Base-by-base conservation (phyloP, 1,284 basidiomycete species). In the Leucoagaricus sp. region DNA sequence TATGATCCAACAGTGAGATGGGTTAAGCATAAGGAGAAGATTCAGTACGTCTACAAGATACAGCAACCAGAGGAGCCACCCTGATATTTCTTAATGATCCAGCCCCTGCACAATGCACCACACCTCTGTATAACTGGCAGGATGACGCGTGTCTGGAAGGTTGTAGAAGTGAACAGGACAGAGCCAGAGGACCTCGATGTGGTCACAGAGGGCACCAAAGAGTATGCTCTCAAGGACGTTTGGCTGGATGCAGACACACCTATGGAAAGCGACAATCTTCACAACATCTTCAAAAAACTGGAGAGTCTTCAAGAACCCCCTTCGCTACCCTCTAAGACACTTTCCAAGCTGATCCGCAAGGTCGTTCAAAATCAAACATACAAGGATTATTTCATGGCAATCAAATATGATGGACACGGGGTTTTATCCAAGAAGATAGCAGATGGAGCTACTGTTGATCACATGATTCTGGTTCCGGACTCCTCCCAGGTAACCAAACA, bases 141-240 rank as follows among this genome's bases (percentile, higher is more conserved):
- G 12, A 33, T 17, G 19, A 57, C 58, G 8, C 55, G 60, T 1
- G 46, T 61, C 3, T 59, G 51, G 51, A 49, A 52, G 21, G 56
- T 28, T 1, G 25, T 57, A 8, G 55, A 61, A 28, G 19, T 19
- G 13, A 13, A 21, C 13, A 25, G 17, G 21, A 28, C 13, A 12
- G 15, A 15, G 19, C 15, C 28, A 7, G 4, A 5, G 8, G n/a
- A n/a, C n/a, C n/a, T n/a, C n/a, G n/a, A n/a, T n/a, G n/a, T n/a
- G 6, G 2, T 31, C n/a, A n/a, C n/a, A n/a, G n/a, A n/a, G n/a
- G n/a, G n/a, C n/a, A 40, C 19, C 4, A 23, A 4, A 4, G 42
- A 52, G 40, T 38, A 57, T 19, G 51, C 41, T 3, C 33, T 61
- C 5, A 61, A 61, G 47, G 60, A 61, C 40, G 51, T 31, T 1